Percentiles rank a stretch among this genome's conserved stretches.
phyloP scores from a whole-genome alignment of 106 monocot genomes.

The Iris macrosiphon region DNA sequence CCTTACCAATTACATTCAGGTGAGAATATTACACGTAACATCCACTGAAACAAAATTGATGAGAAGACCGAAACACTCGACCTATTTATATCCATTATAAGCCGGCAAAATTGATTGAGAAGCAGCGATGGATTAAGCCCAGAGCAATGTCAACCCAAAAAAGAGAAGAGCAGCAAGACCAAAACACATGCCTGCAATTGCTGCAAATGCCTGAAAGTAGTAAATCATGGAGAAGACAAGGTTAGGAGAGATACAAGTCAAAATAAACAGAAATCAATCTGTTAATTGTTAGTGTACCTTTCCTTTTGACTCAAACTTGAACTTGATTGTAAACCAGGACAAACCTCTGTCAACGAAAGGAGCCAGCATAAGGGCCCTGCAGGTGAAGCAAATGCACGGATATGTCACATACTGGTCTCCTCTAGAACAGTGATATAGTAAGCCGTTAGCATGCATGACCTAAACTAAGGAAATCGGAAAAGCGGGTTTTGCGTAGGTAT shows the following conservation, averaged over 20 bases:
- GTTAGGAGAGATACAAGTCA: not conserved
- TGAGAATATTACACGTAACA: too few relatives aligned
- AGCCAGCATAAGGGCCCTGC: conserved; percentile 79
- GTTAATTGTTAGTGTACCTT: conserved; percentile 45
- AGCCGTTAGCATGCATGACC: too few relatives aligned
- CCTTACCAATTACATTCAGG: too few relatives aligned
- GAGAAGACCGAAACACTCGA: too few relatives aligned
- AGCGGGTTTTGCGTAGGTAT: too few relatives aligned
- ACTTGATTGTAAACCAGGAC: conserved; percentile 79
- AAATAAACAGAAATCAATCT: not conserved
- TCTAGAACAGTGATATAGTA: too few relatives aligned
- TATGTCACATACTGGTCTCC: too few relatives aligned
- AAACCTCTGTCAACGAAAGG: conserved; percentile 81
- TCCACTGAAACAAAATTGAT: too few relatives aligned
- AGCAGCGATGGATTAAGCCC: too few relatives aligned
- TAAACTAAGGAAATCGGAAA: too few relatives aligned
- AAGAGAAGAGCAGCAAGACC: conserved; percentile 59
- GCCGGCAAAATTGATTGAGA: too few relatives aligned
- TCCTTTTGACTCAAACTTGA: conserved; percentile 69
- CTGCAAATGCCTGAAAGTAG: conserved; percentile 63
- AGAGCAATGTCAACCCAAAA: conserved; percentile 70
- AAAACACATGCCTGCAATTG: conserved; percentile 65
- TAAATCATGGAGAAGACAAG: not conserved
- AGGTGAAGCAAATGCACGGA: not conserved
- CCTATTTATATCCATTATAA: too few relatives aligned